These are phyloP conservation scores for Prunus yedoensis DNA, from an alignment of 331 rosid species.

Conservation along the genomic window DNA sequence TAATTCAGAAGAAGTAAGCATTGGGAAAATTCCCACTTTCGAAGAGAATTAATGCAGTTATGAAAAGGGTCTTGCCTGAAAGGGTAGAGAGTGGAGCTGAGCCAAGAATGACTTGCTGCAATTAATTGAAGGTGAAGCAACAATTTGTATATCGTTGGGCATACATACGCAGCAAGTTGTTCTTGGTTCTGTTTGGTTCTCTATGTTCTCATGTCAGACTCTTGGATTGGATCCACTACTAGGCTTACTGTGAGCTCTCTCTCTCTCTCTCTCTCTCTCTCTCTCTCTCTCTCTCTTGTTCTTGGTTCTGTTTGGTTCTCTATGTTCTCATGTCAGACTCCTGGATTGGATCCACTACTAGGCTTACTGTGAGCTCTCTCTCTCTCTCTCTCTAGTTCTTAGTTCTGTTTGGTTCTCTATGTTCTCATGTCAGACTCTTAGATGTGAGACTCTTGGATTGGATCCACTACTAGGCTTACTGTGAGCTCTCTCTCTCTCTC, in stretches of 20 bases:
- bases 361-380: too few species aligned
- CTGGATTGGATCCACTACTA: too few species aligned
- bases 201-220: conserved; percentile 22
- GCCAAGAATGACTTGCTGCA: conserved; percentile 25
- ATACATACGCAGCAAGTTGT: background rate
- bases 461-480: too few species aligned
- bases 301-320: too few species aligned
- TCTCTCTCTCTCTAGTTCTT: too few species aligned
- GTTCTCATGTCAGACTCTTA: conserved; percentile 23
- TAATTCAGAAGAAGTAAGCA: background rate
- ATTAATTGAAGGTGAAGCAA: background rate
- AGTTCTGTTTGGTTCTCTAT: conserved; percentile 18
- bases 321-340: too few species aligned
- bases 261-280: too few species aligned
- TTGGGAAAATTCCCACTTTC: background rate
- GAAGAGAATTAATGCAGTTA: background rate
- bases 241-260: too few species aligned
- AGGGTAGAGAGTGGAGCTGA: conserved; percentile 22
- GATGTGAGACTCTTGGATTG: too few species aligned
- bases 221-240: background rate
- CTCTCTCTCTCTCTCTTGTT: too few species aligned
- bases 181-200: conserved; percentile 19
- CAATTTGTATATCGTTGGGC: background rate
- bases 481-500: too few species aligned
- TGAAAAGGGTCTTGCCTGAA: conserved; percentile 17